Conservation (phyloP, 192 early-diverging fungal species). For the Gamsiella multidivaricata region DNA sequence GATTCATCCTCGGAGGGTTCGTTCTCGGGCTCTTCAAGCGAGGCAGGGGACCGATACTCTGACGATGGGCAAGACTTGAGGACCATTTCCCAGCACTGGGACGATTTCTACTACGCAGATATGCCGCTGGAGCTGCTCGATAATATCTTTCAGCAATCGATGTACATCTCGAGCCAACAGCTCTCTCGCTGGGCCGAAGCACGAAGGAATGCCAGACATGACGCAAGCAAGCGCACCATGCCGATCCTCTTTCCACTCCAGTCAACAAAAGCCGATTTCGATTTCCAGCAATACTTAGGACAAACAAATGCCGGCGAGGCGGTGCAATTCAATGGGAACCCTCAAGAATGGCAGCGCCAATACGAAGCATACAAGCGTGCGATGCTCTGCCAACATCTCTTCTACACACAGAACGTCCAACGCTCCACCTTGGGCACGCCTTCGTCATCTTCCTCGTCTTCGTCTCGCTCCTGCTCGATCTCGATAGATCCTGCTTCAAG, state of each 20-base stretch:
- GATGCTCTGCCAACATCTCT: no score
- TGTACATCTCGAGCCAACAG: conserved; percentile 14
- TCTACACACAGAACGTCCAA: no score
- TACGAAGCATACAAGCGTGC: no score
- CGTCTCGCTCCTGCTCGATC: neutral
- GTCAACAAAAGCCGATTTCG: no score
- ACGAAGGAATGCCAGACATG: conserved; percentile 2
- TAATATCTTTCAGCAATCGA: conserved; percentile 5
- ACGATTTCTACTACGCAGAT: conserved; percentile 17
- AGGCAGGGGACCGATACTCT: neutral
- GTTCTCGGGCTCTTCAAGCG: neutral
- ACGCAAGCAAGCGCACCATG: conserved; percentile 1
- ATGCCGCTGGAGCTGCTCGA: conserved; percentile 30
- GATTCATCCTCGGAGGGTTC: neutral
- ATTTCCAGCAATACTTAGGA: no score
- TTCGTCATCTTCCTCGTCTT: neutral
- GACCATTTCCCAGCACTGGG: neutral
- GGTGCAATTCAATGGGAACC: no score
- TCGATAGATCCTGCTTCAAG: neutral
- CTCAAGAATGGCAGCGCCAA: no score
- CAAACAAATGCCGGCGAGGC: no score
- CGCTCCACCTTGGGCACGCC: no score
- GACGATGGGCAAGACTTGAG: neutral
- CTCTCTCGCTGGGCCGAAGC: conserved; percentile 6
- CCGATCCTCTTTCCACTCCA: no score